Evolutionary conservation across 1,284 basidiomycete species (phyloP).

Genomic region (Pseudozyma hubeiensis): DNA sequence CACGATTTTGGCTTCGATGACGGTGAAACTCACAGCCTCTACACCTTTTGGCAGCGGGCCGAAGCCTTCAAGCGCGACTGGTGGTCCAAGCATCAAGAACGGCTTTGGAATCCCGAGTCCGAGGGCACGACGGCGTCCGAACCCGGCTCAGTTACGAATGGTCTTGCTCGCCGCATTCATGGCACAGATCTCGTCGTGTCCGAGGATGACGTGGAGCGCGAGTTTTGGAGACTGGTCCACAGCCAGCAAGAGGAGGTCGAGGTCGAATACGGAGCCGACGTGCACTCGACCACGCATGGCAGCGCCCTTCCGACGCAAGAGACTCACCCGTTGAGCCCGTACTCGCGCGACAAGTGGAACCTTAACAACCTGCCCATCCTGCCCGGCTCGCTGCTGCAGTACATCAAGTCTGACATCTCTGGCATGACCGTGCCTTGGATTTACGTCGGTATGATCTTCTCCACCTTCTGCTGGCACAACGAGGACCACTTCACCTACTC

Average conservation of each 20-base stretch:
- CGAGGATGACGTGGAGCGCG: conserved; percentile 90
- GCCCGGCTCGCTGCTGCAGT: conserved; percentile 83
- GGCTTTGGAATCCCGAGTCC: conserved; percentile 36
- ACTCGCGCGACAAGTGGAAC: conserved; percentile 95
- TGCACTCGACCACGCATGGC: conserved; percentile 96
- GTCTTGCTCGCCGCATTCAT: conserved; percentile 45
- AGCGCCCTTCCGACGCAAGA: conserved; percentile 96
- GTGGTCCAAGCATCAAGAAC: conserved; percentile 71
- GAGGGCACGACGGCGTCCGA: conserved; percentile 1
- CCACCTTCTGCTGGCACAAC: conserved; percentile 99
- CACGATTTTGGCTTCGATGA: conserved; percentile 99
- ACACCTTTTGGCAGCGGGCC: conserved; percentile 91
- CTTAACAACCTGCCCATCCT: conserved; percentile 95
- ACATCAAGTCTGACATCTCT: conserved; percentile 98
- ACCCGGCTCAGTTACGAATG: conserved; percentile 30
- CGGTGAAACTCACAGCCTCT: conserved; percentile 92
- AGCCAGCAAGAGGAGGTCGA: conserved; percentile 91
- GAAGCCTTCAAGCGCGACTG: conserved; percentile 81
- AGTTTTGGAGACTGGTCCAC: conserved; percentile 97
- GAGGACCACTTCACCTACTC: conserved; percentile 98
- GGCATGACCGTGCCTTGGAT: conserved; percentile 99
- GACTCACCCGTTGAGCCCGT: conserved; percentile 86
- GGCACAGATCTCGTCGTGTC: conserved; percentile 74
- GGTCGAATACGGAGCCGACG: conserved; percentile 98
- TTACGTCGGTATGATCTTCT: conserved; percentile 99